Base-by-base conservation (phyloP, 805 yeast species). In the Teunomyces atbi region DNA sequence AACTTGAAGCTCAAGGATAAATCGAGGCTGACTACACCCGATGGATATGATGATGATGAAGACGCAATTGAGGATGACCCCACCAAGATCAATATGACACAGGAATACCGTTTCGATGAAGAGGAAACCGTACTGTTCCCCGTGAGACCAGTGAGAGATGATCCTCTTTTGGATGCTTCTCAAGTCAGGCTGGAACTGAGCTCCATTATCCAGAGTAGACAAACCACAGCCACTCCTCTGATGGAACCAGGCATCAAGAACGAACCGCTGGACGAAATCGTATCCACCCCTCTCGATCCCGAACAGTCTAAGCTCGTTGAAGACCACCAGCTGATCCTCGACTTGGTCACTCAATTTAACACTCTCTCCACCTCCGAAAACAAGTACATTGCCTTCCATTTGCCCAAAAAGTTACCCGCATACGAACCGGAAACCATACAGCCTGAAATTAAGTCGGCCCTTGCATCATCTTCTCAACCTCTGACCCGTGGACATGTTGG, bases 81-180 rank as follows among this genome's bases (percentile, higher is more conserved):
- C 13, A 66, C 80, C 3, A 77, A 68, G 55, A 82, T 84, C 51
- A 78, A 84, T 62, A 82, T 85, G 86, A 82, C 81, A 45, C 75
- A 77, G 56, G 84, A 77, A 41, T 81, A 81, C 51, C 67, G 66
- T 23, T 73, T 78, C 53, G 77, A 71, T 18, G 80, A 69, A 20
- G 71, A 66, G n/a, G 84, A 79, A 45, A 73, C 82, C 0, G 76
- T 70, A 15, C 61, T 84, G 27, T 84, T 86, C 69, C 92, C 92
- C 0, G 83, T 86, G 4, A 76, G 90, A 54, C 88, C 92, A 1
- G 72, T 72, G 7, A 74, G 89, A 63, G 66, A 70, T 8, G 75
- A 71, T 27, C 42, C 44, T 11, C 36, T 7, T 16, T 28, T 5
- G 11, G 27, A 16, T 19, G 26, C 39, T 6, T 19, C 23, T 19